These are phyloP conservation scores for Aspergillus texensis DNA, from an alignment of 2,329 filamentous ascomycete genomes.

Conservation along the genomic window DNA sequence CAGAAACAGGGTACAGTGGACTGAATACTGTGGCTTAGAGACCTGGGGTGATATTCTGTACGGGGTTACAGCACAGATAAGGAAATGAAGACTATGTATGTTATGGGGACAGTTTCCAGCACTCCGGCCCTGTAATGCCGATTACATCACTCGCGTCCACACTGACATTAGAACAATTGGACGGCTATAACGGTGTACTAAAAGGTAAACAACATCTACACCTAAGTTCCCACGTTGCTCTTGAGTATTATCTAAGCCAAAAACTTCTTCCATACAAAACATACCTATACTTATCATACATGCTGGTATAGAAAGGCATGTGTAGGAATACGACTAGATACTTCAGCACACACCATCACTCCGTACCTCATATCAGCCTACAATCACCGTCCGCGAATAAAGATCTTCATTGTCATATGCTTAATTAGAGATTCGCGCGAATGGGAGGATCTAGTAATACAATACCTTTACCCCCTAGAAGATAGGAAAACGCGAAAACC, in stretches of 20 bases:
- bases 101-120: background rate
- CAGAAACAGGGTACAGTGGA: background rate
- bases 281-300: background rate
- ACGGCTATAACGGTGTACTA: background rate
- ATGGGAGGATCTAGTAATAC: background rate
- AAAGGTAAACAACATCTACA: background rate
- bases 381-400: background rate
- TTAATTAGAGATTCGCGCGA: background rate
- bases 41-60: background rate
- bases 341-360: background rate
- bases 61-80: background rate
- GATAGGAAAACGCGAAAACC: background rate
- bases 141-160: background rate
- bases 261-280: background rate
- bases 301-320: background rate
- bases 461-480: background rate
- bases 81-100: background rate
- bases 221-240: background rate
- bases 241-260: background rate
- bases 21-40: background rate
- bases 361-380: background rate
- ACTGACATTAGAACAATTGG: background rate
- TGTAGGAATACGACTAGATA: background rate
- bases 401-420: background rate
- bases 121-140: background rate